A percentile compares a stretch with the other conserved stretches of the same genome.
These are phyloP conservation scores for Cystobasidiaceae sp. DNA, from an alignment of 1,284 basidiomycete species.

Conservation along the genomic window DNA sequence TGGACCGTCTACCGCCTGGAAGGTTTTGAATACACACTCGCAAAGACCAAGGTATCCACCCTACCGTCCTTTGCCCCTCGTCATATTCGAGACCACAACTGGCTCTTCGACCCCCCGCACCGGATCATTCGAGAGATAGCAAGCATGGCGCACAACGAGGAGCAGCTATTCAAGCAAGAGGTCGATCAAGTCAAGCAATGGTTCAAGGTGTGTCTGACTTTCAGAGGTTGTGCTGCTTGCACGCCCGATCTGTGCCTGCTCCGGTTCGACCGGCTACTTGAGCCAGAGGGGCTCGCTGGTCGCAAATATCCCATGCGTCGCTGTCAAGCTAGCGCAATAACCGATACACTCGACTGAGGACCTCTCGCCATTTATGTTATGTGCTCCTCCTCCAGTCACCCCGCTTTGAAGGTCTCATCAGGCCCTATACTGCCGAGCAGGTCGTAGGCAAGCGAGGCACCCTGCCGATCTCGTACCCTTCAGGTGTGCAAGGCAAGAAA, in stretches of 20 bases:
- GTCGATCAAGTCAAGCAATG: conserved; percentile 79
- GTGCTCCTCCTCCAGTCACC: conserved; percentile 56
- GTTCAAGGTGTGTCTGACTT: conserved; percentile 69
- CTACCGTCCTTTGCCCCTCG: no score
- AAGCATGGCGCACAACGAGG: conserved; percentile 42
- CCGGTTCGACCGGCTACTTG: conserved; percentile 10
- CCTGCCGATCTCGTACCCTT: conserved; percentile 77
- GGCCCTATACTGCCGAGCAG: conserved; percentile 87
- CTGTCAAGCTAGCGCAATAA: no score
- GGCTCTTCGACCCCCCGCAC: no score
- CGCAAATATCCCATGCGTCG: no score
- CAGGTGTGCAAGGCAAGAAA: conserved; percentile 80
- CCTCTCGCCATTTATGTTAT: background rate
- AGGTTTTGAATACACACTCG: no score
- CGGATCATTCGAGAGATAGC: background rate
- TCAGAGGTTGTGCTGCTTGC: background rate
- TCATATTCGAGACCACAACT: no score
- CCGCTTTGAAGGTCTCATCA: conserved; percentile 74
- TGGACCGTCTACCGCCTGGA: no score
- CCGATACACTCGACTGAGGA: no score
- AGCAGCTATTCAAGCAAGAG: conserved; percentile 63
- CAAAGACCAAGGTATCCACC: no score
- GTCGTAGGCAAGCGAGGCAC: conserved; percentile 93
- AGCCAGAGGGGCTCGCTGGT: background rate
- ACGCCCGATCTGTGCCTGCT: background rate